phyloP scores from a whole-genome alignment of 2,329 filamentous ascomycete genomes.

The Sarocladium oryzae region DNA sequence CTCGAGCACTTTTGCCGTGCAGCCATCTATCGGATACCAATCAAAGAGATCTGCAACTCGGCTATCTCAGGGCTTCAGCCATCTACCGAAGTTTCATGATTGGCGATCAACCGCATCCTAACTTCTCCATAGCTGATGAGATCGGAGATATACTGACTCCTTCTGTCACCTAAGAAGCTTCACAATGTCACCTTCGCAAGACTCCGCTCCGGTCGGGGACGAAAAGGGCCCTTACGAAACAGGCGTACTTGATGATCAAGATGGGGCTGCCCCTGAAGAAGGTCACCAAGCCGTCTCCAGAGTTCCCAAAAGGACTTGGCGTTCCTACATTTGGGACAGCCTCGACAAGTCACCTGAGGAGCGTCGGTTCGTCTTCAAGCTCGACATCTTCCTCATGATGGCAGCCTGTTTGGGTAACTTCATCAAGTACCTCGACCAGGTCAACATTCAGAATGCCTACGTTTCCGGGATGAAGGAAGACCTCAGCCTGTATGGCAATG shows the following conservation, averaged over 20 bases:
- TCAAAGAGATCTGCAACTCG: too few relatives aligned
- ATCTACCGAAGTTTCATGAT: too few relatives aligned
- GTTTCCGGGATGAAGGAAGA: slow-evolving; percentile 41
- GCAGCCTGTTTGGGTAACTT: slow-evolving; percentile 31
- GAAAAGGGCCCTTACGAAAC: background rate
- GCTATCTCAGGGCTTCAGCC: too few relatives aligned
- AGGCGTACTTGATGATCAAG: background rate
- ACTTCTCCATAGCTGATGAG: background rate
- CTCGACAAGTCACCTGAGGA: slow-evolving; percentile 36
- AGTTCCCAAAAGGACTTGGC: slow-evolving; percentile 34
- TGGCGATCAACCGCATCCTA: too few relatives aligned
- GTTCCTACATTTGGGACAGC: slow-evolving; percentile 43
- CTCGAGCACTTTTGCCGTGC: too few relatives aligned
- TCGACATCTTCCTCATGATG: slow-evolving; percentile 33
- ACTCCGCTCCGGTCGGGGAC: background rate
- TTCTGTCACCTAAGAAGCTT: background rate
- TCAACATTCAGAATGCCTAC: slow-evolving; percentile 33
- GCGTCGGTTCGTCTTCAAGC: slow-evolving; percentile 33
- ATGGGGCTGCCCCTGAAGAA: background rate
- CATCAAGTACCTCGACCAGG: slow-evolving; percentile 29
- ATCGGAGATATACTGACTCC: background rate
- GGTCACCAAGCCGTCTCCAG: slow-evolving; percentile 14
- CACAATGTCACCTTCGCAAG: background rate
- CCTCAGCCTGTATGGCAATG: slow-evolving; percentile 34
- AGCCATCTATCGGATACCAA: too few relatives aligned